Conservation (phyloP, 495 filamentous ascomycete genomes). For the Penicillium salamii region DNA sequence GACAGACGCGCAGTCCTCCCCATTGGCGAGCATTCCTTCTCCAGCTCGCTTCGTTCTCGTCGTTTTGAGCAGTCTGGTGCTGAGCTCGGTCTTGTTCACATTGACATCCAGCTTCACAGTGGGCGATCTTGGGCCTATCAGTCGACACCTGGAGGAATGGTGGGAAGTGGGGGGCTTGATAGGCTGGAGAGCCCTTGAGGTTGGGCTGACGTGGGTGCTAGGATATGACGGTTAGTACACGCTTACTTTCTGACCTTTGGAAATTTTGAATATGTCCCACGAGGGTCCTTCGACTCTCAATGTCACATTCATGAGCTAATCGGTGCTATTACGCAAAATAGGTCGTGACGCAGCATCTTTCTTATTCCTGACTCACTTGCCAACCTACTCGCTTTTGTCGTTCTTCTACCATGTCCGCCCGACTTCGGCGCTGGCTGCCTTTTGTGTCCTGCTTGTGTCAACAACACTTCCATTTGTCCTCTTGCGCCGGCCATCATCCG, state of each 20-base stretch:
- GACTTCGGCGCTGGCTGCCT: slow-evolving; percentile 52
- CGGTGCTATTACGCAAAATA: slow-evolving; percentile 18
- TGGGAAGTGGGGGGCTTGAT: slow-evolving; percentile 59
- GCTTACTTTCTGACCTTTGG: too few relatives aligned
- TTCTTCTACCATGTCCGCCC: slow-evolving; percentile 70
- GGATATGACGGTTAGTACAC: slow-evolving; percentile 62
- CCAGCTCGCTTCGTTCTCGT: slow-evolving; percentile 60
- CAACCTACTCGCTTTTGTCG: slow-evolving; percentile 64
- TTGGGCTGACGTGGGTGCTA: slow-evolving; percentile 67
- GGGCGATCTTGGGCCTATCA: slow-evolving; percentile 60
- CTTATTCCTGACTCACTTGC: slow-evolving; percentile 66
- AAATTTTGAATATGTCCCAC: not conserved
- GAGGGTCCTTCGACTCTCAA: not conserved
- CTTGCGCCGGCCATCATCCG: slow-evolving; percentile 59
- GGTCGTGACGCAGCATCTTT: slow-evolving; percentile 68
- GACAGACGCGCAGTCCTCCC: slow-evolving; percentile 5
- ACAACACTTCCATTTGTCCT: slow-evolving; percentile 68
- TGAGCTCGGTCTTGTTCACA: slow-evolving; percentile 57
- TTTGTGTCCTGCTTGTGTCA: slow-evolving; percentile 62
- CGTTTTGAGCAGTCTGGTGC: slow-evolving; percentile 57
- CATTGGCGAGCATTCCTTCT: slow-evolving; percentile 37
- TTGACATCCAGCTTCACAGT: slow-evolving; percentile 47
- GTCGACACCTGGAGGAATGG: slow-evolving; percentile 57
- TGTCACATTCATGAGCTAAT: slow-evolving; percentile 4
- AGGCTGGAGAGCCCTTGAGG: slow-evolving; percentile 65